Evolutionary conservation across 192 early-diverging fungal genomes (phyloP).

Genomic region (Gonapodya sp.): DNA sequence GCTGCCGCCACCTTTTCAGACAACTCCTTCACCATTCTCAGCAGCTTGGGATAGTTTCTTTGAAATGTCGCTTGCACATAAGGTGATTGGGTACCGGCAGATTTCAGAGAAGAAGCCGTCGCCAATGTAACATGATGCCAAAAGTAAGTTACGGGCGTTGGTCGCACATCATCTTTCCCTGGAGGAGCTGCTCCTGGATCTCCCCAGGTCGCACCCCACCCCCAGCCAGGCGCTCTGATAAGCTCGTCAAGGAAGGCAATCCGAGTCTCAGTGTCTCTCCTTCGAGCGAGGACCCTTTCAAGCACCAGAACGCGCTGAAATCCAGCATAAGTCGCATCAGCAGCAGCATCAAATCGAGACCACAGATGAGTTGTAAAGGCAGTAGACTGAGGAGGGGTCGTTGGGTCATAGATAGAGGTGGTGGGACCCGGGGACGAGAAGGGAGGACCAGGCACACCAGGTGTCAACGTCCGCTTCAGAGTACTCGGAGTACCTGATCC

Average conservation of each 20-base stretch:
- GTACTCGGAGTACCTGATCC: not conserved
- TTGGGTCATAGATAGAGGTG: not conserved
- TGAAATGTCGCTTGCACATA: conserved; percentile 16
- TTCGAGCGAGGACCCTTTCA: conserved; percentile 31
- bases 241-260: conserved; percentile 33
- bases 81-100: not conserved
- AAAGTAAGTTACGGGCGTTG: not conserved
- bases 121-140: not conserved
- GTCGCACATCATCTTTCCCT: not conserved
- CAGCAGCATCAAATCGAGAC: not conserved
- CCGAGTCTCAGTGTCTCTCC: conserved; percentile 28
- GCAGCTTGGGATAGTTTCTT: not conserved
- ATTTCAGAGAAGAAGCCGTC: conserved; percentile 7
- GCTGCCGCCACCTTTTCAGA: not conserved
- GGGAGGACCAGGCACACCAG: not conserved
- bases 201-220: not conserved
- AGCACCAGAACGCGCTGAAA: conserved; percentile 24
- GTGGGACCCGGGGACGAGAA: not conserved
- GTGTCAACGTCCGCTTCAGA: not conserved
- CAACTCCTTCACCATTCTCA: not conserved
- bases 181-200: not conserved
- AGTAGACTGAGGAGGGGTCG: not conserved
- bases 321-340: not conserved
- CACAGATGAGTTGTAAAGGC: not conserved
- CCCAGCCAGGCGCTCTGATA: conserved; percentile 14